Conservation (phyloP, 805 yeast species). For the Clavispora santaluciae region DNA sequence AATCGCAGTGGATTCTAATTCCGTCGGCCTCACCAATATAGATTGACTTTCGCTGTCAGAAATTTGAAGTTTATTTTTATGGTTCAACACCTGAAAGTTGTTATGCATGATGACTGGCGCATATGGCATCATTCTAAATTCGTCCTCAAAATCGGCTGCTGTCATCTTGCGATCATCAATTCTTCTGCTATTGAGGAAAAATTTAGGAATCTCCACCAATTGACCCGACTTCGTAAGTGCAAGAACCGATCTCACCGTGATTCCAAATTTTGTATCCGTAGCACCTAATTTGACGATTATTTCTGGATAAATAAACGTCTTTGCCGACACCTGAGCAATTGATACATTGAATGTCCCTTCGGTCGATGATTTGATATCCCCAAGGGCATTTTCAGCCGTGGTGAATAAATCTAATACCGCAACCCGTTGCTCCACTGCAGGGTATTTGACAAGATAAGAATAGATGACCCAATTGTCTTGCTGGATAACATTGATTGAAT, state of each 20-base stretch:
- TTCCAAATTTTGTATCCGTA: constrained; percentile 58
- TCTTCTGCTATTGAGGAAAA: constrained; percentile 62
- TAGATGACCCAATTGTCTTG: constrained; percentile 85
- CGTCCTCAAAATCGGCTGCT: constrained; percentile 46
- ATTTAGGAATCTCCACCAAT: constrained; percentile 67
- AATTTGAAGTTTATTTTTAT: constrained; percentile 28
- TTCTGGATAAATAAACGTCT: constrained; percentile 62
- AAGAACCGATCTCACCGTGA: constrained; percentile 63
- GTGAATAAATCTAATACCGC: constrained; percentile 69
- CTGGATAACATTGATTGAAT: constrained; percentile 47
- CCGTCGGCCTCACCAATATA: constrained; percentile 43
- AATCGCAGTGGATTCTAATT: constrained; percentile 76
- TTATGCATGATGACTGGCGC: constrained; percentile 50
- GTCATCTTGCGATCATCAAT: constrained; percentile 51
- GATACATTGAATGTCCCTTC: constrained; percentile 15
- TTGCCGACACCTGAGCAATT: constrained; percentile 46
- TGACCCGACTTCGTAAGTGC: constrained; percentile 57
- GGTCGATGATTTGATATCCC: neutral
- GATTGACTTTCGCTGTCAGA: constrained; percentile 6
- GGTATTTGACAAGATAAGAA: constrained; percentile 50
- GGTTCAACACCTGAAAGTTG: constrained; percentile 30
- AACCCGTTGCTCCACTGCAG: constrained; percentile 50
- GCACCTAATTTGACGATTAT: constrained; percentile 48
- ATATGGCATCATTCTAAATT: constrained; percentile 58
- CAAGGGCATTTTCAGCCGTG: constrained; percentile 2